Evolutionary conservation across 768 basidiomycete genomes (phyloP).

Genomic region (Chalciporus piperatus): DNA sequence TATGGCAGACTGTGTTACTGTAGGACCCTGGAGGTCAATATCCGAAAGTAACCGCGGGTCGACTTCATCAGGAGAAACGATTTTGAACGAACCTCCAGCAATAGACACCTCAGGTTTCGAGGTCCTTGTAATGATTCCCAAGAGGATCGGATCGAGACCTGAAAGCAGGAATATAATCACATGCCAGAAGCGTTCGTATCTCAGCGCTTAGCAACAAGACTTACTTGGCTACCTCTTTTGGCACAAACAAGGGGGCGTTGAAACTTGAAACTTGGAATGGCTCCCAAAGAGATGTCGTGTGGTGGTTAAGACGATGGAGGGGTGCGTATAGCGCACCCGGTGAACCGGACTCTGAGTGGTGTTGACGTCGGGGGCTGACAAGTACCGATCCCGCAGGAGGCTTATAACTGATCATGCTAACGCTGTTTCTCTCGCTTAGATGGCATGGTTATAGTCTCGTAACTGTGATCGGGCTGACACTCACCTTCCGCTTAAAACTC

Average conservation of each 20-base stretch:
- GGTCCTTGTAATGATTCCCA: no score
- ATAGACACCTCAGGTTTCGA: no score
- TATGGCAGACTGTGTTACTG: background rate
- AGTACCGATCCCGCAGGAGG: conserved; percentile 13
- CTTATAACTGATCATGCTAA: background rate
- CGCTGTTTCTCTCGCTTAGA: conserved; percentile 9
- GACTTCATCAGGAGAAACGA: no score
- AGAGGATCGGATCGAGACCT: no score
- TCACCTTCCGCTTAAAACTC: no score
- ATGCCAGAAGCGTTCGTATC: no score
- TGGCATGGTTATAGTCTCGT: conserved; percentile 1
- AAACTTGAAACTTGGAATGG: background rate
- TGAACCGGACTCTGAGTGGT: conserved; percentile 2
- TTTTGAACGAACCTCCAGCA: no score
- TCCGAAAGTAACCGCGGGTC: no score
- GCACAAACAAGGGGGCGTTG: background rate
- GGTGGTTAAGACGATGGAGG: conserved; percentile 1
- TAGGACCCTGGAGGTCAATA: no score
- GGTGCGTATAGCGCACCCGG: background rate
- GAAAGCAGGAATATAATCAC: no score
- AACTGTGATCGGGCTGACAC: no score
- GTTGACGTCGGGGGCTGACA: conserved; percentile 14
- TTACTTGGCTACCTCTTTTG: background rate
- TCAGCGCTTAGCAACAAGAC: background rate
- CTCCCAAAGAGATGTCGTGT: background rate